These are phyloP conservation scores for Arthroderma sp. DNA, from an alignment of 2,329 filamentous ascomycete species.

Conservation along the genomic window DNA sequence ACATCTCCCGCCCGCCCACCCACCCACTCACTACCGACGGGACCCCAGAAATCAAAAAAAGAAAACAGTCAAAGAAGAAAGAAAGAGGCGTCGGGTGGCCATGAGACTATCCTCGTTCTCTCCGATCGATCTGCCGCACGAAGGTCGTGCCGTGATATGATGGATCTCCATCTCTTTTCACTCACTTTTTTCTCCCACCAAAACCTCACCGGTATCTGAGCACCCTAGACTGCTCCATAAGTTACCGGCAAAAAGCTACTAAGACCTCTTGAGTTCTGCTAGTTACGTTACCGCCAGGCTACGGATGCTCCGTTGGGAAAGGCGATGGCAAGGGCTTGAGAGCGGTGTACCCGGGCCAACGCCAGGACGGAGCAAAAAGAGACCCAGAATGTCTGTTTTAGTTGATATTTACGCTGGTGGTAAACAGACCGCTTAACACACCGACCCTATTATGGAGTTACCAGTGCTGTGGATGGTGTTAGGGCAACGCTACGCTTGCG, in stretches of 20 bases:
- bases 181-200: too few species aligned
- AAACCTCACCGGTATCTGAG: neutral
- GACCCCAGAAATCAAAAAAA: neutral
- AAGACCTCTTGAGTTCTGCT: neutral
- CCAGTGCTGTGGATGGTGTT: neutral
- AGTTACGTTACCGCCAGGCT: neutral
- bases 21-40: neutral
- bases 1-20: too few species aligned
- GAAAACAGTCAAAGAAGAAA: neutral
- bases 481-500: neutral
- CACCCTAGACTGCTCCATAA: neutral
- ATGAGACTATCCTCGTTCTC: neutral
- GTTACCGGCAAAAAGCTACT: neutral
- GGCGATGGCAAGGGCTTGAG: neutral
- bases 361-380: neutral
- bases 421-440: slow-evolving; percentile 2
- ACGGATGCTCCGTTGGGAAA: neutral
- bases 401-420: neutral
- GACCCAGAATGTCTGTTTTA: too few species aligned
- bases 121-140: neutral
- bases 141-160: neutral
- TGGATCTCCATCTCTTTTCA: too few species aligned
- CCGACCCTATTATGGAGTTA: neutral
- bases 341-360: slow-evolving; percentile 3
- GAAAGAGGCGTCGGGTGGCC: slow-evolving; percentile 3